Base-by-base conservation (phyloP, 2,329 filamentous ascomycete species). In the Emergomyces pasteurianus region DNA sequence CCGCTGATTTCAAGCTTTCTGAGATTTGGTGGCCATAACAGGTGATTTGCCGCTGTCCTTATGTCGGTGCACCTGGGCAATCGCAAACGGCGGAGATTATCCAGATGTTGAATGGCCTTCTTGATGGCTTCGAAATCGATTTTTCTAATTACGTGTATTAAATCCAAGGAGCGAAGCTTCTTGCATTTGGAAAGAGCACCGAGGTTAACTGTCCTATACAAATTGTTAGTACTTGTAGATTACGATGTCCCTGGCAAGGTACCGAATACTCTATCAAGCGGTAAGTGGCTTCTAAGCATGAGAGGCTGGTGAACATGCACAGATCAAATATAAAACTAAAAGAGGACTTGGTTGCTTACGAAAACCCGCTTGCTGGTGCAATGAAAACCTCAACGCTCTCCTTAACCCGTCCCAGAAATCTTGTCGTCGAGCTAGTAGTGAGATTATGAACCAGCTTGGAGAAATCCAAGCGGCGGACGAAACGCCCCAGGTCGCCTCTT, bases 331-430 rank as follows among this genome's bases (percentile, higher is more conserved):
- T n/a, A 26, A 5, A 36, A 43, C 46, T n/a, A 26, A 5, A 36
- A 43, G 53, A n/a, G 49, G 23, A 7, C n/a, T 43, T 21, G 52
- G 56, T n/a, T 23, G 71, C 77, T 68, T 66, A 79, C 75, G 79
- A 79, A 65, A 86, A 86, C 3, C 79, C 80, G 4, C 80, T 77
- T 62, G 81, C 80, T 0, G 84, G 84, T 0, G 83, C 82, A 54
- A 80, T 69, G 67, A 86, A 85, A n/a, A 72, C 69, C 63, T 80
- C 74, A 21, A 86, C 68, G 1, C 73, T 78, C 6, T 72, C 69
- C 63, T 82, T 84, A 0, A 81, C 78, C 57, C 81, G 74, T 28
- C 80, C 77, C 2, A 86, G 72, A 8, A 86, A 70, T 38, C 83
- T 78, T 23, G 83, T 81, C 0, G 83, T 86, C 10, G 79, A 70